A percentile compares a stretch with the other conserved stretches of the same genome.
Evolutionary conservation across 495 filamentous ascomycete species (phyloP).

Genomic region (Penicillium crystallinum): DNA sequence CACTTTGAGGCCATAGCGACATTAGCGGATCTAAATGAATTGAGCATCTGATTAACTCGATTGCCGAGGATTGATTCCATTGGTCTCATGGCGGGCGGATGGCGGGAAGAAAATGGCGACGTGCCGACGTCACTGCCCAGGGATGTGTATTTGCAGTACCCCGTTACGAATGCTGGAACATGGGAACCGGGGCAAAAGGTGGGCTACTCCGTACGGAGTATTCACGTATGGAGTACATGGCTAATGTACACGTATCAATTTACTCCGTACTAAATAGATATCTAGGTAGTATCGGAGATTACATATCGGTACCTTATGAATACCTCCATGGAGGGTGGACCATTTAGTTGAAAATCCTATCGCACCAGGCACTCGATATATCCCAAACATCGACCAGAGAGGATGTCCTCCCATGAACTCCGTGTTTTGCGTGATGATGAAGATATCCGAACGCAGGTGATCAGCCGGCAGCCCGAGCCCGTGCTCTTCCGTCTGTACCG

Average conservation of each 20-base stretch:
- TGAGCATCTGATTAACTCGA: slow-evolving; percentile 1
- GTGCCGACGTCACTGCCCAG: slow-evolving; percentile 36
- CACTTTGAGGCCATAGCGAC: not conserved
- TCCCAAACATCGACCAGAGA: too few relatives aligned
- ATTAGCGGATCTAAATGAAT: not conserved
- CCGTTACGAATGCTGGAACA: not conserved
- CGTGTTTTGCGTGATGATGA: not conserved
- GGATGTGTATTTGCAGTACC: slow-evolving; percentile 5
- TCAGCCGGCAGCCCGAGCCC: slow-evolving; percentile 24
- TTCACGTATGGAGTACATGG: not conserved
- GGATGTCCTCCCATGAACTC: not conserved
- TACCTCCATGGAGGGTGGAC: too few relatives aligned
- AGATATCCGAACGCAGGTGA: slow-evolving; percentile 10
- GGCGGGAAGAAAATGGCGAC: slow-evolving; percentile 21
- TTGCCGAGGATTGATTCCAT: not conserved
- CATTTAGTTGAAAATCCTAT: too few relatives aligned
- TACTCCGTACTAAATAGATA: too few relatives aligned
- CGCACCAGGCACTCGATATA: too few relatives aligned
- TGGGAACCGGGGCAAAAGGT: not conserved
- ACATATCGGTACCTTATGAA: too few relatives aligned
- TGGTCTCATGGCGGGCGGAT: slow-evolving; percentile 7
- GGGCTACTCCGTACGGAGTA: not conserved
- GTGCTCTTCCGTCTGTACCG: slow-evolving; percentile 12
- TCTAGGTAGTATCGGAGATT: too few relatives aligned
- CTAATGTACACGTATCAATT: not conserved